Percentiles rank a stretch among this genome's conserved stretches.
Evolutionary conservation across 2,329 filamentous ascomycete genomes (phyloP).

Genomic region (Phaeosphaeriaceae sp.): DNA sequence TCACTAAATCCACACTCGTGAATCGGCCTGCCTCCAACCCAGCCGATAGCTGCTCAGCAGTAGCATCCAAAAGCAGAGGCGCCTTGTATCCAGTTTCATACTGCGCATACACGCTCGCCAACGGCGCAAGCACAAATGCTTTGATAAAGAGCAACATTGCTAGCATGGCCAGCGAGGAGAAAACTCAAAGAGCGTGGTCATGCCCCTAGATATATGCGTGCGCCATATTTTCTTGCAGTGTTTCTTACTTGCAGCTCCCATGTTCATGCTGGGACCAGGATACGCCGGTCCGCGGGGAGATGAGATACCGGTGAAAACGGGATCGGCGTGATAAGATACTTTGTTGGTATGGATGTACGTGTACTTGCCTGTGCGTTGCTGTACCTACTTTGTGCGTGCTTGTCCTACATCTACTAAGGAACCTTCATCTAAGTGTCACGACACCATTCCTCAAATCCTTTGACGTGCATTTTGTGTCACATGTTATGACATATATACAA

Average conservation of each 20-base stretch:
- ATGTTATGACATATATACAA: neutral
- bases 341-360: too few species aligned
- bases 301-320: too few species aligned
- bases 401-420: neutral
- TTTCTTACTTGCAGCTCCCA: too few species aligned
- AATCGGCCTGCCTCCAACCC: slow-evolving; percentile 60
- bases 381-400: slow-evolving; percentile 1
- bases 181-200: neutral
- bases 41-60: slow-evolving; percentile 57
- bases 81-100: slow-evolving; percentile 14
- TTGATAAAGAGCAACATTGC: slow-evolving; percentile 20
- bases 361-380: too few species aligned
- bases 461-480: slow-evolving; percentile 1
- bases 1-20: slow-evolving; percentile 63
- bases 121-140: slow-evolving; percentile 26
- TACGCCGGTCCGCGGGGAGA: too few species aligned
- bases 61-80: slow-evolving; percentile 58
- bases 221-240: too few species aligned
- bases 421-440: neutral
- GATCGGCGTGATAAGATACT: too few species aligned
- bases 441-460: neutral
- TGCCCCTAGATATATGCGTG: too few species aligned
- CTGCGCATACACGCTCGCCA: slow-evolving; percentile 21
- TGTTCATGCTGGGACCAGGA: too few species aligned
- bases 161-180: neutral